Conservation (phyloP, 805 yeast genomes). For the Brettanomyces bruxellensis region DNA sequence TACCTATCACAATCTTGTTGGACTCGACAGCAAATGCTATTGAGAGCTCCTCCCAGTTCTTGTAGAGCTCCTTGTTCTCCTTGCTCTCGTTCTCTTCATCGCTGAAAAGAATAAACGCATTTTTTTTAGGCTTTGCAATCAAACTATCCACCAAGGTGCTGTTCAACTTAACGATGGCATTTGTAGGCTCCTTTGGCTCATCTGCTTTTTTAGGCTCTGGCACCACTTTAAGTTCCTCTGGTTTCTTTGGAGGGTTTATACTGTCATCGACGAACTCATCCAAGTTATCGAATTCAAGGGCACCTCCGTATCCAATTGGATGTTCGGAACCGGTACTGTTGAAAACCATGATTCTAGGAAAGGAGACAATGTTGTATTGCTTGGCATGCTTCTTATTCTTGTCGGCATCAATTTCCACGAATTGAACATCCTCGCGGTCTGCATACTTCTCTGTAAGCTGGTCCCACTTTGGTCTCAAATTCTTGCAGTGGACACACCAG, state of each 20-base stretch:
- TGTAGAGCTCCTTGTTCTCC: constrained; percentile 46
- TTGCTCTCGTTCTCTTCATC: constrained; percentile 35
- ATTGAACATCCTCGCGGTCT: constrained; percentile 15
- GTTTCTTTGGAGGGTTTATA: no score
- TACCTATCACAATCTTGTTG: constrained; percentile 32
- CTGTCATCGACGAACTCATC: constrained; percentile 36
- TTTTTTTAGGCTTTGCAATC: constrained; percentile 27
- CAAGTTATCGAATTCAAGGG: constrained; percentile 40
- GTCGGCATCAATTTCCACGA: constrained; percentile 53
- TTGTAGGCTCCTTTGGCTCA: constrained; percentile 11
- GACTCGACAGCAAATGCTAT: constrained; percentile 33
- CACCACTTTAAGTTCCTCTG: no score
- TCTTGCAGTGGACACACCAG: constrained; percentile 67
- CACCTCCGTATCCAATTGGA: constrained; percentile 49
- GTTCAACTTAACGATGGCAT: constrained; percentile 18
- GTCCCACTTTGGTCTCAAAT: constrained; percentile 41
- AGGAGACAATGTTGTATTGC: constrained; percentile 48
- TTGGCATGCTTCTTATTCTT: constrained; percentile 39
- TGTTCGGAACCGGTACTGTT: constrained; percentile 35
- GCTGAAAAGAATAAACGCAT: constrained; percentile 45
- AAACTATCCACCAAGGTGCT: constrained; percentile 21
- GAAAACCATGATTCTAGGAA: constrained; percentile 56
- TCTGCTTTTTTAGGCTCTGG: constrained; percentile 22
- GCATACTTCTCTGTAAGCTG: constrained; percentile 16
- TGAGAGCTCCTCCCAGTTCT: constrained; percentile 42